Base-by-base conservation (phyloP, 805 yeast species). In the Yamadazyma olivae region DNA sequence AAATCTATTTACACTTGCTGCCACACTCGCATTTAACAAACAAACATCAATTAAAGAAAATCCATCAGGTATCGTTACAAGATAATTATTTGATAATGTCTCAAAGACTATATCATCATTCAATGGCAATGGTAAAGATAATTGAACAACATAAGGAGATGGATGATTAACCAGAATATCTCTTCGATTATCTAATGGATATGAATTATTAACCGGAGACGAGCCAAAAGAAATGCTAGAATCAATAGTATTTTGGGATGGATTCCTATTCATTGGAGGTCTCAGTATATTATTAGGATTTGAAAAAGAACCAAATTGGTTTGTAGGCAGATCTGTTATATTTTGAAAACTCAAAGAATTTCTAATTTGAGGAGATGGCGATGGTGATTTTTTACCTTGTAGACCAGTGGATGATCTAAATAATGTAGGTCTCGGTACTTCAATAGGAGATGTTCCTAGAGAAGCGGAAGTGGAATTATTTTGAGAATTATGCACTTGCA, bases 31-130 rank as follows among this genome's bases (percentile, higher is more conserved):
- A 50, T 83, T 83, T 46, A 68, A 59, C 16, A 70, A 63, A 48
- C 86, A 81, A 2, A 71, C 79, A 30, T 79, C 79, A 10, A 66
- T 51, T 12, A 79, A 59, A 18, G 66, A 61, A 49, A 77, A 67
- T 3, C 74, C 77, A 17, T 69, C 72, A 0, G 77, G 75, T 0
- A 72, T 51, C 3, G 65, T 56, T 9, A 71, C 56, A 23, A 74
- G 44, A 48, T 79, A 80, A 46, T 72, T 66, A 14, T 64, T 57
- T 2, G 81, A 65, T 18, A 82, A 56, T 16, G 70, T 63, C 17
- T 67, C 74, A 40, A 81, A 70, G 2, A 64, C 67, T 0, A 56
- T 46, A 0, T 60, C 59, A 35, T 74, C 77, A 37, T 68, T 68
- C 25, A 61, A 53, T 0, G 69, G 61, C 5, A 75, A 41, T 0